Evolutionary conservation across 2,329 filamentous ascomycete species (phyloP).

Genomic region (Hymenoscyphus fraxineus): DNA sequence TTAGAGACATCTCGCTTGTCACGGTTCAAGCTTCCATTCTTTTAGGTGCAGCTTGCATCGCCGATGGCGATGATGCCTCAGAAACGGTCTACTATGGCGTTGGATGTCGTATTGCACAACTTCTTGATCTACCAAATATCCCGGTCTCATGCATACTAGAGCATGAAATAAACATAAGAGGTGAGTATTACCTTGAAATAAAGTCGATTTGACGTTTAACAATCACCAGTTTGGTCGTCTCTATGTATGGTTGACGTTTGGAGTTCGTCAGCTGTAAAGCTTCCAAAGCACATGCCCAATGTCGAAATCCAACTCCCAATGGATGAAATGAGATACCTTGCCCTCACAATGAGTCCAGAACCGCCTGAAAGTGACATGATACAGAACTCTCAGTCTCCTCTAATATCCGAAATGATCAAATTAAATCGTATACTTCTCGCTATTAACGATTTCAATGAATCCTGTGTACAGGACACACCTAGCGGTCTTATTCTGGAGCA

Average conservation of each 20-base stretch:
- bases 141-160: slow-evolving; percentile 17
- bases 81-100: slow-evolving; percentile 25
- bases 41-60: slow-evolving; percentile 21
- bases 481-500: slow-evolving; percentile 13
- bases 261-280: slow-evolving; percentile 23
- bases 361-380: not conserved
- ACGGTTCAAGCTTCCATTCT: slow-evolving; percentile 27
- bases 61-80: slow-evolving; percentile 17
- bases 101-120: slow-evolving; percentile 24
- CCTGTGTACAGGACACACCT: slow-evolving; percentile 32
- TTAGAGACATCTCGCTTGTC: slow-evolving; percentile 20
- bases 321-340: slow-evolving; percentile 19
- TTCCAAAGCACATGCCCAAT: slow-evolving; percentile 22
- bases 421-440: slow-evolving; percentile 39
- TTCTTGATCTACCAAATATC: slow-evolving; percentile 21
- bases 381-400: slow-evolving; percentile 11
- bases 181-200: slow-evolving; percentile 9
- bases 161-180: slow-evolving; percentile 22
- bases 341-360: not conserved
- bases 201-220: slow-evolving; percentile 10
- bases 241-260: slow-evolving; percentile 28
- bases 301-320: slow-evolving; percentile 22
- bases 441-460: slow-evolving; percentile 40
- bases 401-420: slow-evolving; percentile 38
- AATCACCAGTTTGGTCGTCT: slow-evolving; percentile 24